Evolutionary conservation across 139 green algal species (phyloP), one percentile per base, ranked within the genome.

Genomic region (Chlorella sp.): DNA sequence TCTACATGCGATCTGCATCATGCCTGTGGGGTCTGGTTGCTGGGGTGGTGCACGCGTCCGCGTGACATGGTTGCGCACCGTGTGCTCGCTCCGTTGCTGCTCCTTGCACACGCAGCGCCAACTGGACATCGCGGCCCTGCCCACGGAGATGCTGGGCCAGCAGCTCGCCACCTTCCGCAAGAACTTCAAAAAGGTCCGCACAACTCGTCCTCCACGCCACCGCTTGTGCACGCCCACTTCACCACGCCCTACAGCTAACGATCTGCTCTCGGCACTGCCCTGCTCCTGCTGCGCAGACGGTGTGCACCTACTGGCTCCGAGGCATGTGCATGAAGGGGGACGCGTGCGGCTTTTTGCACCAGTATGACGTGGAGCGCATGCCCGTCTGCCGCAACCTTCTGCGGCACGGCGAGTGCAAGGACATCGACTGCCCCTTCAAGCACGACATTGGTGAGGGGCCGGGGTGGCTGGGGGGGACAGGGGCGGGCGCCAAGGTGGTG

Each of bases 291-390:
- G n/a, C n/a, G 72, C 90, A 98, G 87, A 99, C 94, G 2, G 95
- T 99, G 27, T 99, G 95, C 87, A 93, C 91, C 2, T 97, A 97
- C 84, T 99, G 95, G 95, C 81, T 99, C 20, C 84, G 90, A 14
- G 90, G 91, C 22, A 84, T 98, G 49, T 99, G 95, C 84, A 98
- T 98, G 93, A 97, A 97, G 78, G 95, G 95, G 5, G 91, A 97
- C 62, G 76, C 73, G 3, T 99, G 95, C 77, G 93, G 94, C 34
- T 99, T 99, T 79, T 80, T 99, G 80, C 95, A 99, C 81, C 87
- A 97, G 74, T 96, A 94, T 50, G 91, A 97, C 71, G 73, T 82
- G 23, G 72, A 77, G 5, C 35, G 36, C 20, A 78, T 78, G 73
- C 73, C 73, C 27, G 35, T 80, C 1, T 84, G 78, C 59, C 72